Evolutionary conservation across 23 red algal species (phyloP).

Genomic region (Gracilaria domingensis): DNA sequence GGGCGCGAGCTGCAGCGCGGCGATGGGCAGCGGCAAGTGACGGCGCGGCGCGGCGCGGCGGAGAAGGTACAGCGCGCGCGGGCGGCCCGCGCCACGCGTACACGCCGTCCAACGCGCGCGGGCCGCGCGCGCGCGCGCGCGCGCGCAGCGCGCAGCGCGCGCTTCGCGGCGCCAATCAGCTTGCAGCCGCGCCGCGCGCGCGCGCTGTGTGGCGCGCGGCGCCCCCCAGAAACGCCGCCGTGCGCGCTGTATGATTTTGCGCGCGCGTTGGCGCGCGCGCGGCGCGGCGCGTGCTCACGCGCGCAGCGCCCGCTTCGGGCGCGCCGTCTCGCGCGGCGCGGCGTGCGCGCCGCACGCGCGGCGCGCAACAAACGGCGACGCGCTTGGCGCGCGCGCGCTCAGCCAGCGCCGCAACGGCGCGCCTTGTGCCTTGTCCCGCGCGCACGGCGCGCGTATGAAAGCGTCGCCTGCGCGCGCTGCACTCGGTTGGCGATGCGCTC

Average conservation of each 20-base stretch:
- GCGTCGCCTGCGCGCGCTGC: constrained; percentile 2
- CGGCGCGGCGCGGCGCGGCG: neutral
- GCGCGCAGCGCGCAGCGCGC: too few relatives aligned
- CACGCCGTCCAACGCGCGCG: neutral
- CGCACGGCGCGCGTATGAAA: neutral
- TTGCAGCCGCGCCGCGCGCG: neutral
- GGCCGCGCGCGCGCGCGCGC: too few relatives aligned
- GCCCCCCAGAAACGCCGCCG: neutral
- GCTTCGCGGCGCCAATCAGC: neutral
- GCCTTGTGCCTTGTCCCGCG: neutral
- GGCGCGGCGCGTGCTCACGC: too few relatives aligned
- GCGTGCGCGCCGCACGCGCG: too few relatives aligned
- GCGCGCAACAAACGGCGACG: too few relatives aligned
- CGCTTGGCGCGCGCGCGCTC: neutral
- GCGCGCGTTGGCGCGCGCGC: neutral
- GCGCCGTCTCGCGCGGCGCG: too few relatives aligned
- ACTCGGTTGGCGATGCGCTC: neutral
- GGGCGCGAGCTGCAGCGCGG: neutral
- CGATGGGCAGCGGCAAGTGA: neutral
- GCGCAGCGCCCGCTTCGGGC: too few relatives aligned
- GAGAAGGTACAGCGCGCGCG: neutral
- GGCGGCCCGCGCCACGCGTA: too few relatives aligned
- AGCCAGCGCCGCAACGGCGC: neutral
- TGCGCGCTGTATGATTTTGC: neutral
- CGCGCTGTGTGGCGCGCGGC: neutral